Base-by-base conservation (phyloP, 768 basidiomycete species). In the Mycena haematopus region DNA sequence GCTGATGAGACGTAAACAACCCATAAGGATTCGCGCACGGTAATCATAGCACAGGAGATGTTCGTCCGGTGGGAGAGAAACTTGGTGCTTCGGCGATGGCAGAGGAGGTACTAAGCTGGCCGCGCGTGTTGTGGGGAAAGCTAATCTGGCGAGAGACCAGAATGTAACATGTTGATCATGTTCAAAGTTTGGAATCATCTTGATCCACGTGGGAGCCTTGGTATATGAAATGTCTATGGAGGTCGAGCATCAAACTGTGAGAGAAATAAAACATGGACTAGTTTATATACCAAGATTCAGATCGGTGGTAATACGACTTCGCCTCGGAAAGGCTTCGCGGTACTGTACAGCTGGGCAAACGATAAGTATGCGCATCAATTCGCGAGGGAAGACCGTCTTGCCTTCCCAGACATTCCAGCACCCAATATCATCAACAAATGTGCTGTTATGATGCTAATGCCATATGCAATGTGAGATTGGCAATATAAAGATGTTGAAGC, bases 201-300 rank as follows among this genome's bases (percentile, higher is more conserved):
- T 83, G 33, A 84, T 76, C 80, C 81, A 84, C 8, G 70, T 61
- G 9, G 84, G 84, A 2, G 79, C 75, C 62, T 75, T 77, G 11
- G 83, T 84, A 65, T 83, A 84, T 2, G 84, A 85, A 24, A 85
- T 79, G 64, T 85, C 84, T 85, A 5, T n/a, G n/a, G n/a, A 9
- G 29, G 4, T 31, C 4, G 61, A 52, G 59, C 65, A 76, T 25
- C 8, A 64, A 46, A 54, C 42, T 61, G 63, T 66, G 69, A 61
- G 73, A 72, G n/a, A 21, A 22, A 45, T 13, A 51, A 35, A 14
- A n/a, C 0, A 1, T 1, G 19, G 72, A 25, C 22, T 35, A 71
- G 27, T 6, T 33, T 14, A 33, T 76, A 60, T 58, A 82, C 83
- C 83, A 15, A 84, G 75, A 45, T 76, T 78, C 33, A 84, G 72